Conservation (phyloP, 768 basidiomycete species). For the Jaapia argillacea region DNA sequence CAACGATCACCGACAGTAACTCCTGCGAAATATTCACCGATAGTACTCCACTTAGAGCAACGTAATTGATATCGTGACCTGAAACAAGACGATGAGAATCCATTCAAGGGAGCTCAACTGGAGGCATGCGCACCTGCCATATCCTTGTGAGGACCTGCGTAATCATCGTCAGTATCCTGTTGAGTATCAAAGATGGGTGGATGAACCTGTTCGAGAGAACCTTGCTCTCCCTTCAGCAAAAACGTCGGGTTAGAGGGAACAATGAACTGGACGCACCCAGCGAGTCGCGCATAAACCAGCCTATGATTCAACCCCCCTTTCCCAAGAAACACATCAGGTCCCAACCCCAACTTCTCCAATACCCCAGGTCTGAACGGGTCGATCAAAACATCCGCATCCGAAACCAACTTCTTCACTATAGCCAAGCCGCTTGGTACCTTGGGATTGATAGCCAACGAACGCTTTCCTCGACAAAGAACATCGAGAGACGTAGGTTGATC, state of each 20-base stretch:
- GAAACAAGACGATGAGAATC: too few species aligned
- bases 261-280: conserved; percentile 40
- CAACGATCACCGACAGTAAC: too few species aligned
- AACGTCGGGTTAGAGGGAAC: neutral
- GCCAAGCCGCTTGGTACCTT: conserved; percentile 51
- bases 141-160: conserved; percentile 52
- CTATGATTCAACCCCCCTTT: conserved; percentile 47
- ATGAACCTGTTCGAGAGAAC: conserved; percentile 50
- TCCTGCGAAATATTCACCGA: conserved; percentile 34
- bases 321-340: conserved; percentile 65
- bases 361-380: conserved; percentile 82
- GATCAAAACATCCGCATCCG: conserved; percentile 67
- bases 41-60: conserved; percentile 68
- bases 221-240: too few species aligned
- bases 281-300: conserved; percentile 66
- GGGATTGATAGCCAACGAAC: conserved; percentile 61
- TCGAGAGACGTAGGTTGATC: conserved; percentile 30
- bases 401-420: conserved; percentile 46
- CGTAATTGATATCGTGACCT: conserved; percentile 84
- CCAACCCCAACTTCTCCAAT: conserved; percentile 66
- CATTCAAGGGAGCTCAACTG: too few species aligned
- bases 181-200: neutral
- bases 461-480: conserved; percentile 61
- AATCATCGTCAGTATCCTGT: too few species aligned
- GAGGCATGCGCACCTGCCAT: conserved; percentile 55